Base-by-base conservation (phyloP, 2,329 filamentous ascomycete genomes). In the Berkeleyomyces basicola region DNA sequence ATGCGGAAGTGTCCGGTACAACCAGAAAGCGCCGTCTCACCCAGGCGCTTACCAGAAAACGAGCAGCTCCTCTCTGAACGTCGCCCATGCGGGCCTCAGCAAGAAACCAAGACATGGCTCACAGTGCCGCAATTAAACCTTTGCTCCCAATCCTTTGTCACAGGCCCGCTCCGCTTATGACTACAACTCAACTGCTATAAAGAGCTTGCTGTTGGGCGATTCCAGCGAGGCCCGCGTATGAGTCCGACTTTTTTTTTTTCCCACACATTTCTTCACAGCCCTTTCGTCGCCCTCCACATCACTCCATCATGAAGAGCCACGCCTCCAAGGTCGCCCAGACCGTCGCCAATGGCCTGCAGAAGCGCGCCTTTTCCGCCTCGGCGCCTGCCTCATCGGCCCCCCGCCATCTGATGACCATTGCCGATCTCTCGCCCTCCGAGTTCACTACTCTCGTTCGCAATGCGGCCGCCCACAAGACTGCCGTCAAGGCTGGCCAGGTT, bases 341-440 rank as follows among this genome's bases (percentile, higher is more conserved):
- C 64, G 72, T 70, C 66, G 63, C 69, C 66, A 70, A 69, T 61
- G 70, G 72, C 67, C 64, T 75, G 33, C 75, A 77, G 63, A 70
- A 71, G 64, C 73, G 79, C 65, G 70, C 74, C 37, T 78, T 78
- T 65, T 78, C 78, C 46, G 68, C 73, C 61, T 64, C 65, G 36
- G 67, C 73, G 62, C 31, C 51, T 36, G 63, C 64, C 31, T 36
- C 59, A 7, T 44, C 57, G 9, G 67, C 69, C 40, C 87, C 90
- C 58, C 86, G 93, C 67, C 92, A 97, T 78, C 79, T 99, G 61
- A 85, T 96, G 74, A 95, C 90, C 62, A 96, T 96, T 70, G 84
- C 85, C 61, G 91, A 99, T 71, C 81, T 99, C 64, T 85, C 85
- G 1, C 80, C 89, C 5, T 75, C 79, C 55, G 93, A 99, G 74